Percentiles rank a stretch among this genome's conserved stretches.
phyloP scores from a whole-genome alignment of 495 filamentous ascomycete genomes.

The Penicillium coffeae region DNA sequence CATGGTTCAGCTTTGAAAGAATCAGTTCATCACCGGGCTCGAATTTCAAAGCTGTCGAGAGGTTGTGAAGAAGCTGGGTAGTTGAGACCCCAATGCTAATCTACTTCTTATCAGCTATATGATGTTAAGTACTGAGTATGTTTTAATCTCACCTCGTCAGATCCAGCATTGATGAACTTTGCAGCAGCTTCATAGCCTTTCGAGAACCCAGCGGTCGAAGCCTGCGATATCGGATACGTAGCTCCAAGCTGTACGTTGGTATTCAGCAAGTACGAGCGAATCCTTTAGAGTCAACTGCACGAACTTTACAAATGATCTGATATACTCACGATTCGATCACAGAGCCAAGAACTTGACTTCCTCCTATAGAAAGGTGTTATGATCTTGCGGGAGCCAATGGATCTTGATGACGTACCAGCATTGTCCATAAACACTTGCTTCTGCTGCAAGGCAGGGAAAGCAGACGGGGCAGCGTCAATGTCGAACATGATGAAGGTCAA shows the following conservation, averaged over 20 bases:
- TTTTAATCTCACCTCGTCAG: conserved; percentile 49
- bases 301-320: not conserved
- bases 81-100: conserved; percentile 58
- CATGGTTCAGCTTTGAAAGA: conserved; percentile 62
- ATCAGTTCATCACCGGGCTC: conserved; percentile 59
- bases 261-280: conserved; percentile 58
- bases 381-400: not conserved
- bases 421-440: conserved; percentile 72
- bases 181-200: conserved; percentile 59
- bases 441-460: conserved; percentile 63
- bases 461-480: conserved; percentile 49
- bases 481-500: conserved; percentile 36
- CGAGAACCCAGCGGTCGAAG: conserved; percentile 51
- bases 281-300: conserved; percentile 35
- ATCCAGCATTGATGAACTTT: conserved; percentile 60
- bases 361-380: conserved; percentile 35
- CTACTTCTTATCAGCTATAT: conserved; percentile 5
- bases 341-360: conserved; percentile 60
- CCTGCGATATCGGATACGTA: conserved; percentile 52
- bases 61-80: conserved; percentile 70
- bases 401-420: conserved; percentile 40
- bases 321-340: conserved; percentile 60
- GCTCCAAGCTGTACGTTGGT: conserved; percentile 73
- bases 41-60: conserved; percentile 57
- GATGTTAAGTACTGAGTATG: not conserved